phyloP scores from a whole-genome alignment of 192 early-diverging fungal genomes.

The Backusella macrospora region DNA sequence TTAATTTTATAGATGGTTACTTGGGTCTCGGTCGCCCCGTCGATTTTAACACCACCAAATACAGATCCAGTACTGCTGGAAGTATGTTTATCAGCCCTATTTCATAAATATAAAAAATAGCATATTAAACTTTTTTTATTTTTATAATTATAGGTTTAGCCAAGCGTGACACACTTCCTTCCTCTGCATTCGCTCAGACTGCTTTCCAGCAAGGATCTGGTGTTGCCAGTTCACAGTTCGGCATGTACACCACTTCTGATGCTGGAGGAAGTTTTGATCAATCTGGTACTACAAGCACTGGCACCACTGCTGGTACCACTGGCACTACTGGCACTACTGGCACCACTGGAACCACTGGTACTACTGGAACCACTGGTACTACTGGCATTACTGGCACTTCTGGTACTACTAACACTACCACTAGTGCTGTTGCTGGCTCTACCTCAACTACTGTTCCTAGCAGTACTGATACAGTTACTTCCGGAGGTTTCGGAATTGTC shows the following conservation, averaged over 20 bases:
- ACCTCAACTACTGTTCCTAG: background rate
- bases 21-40: conserved; percentile 40
- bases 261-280: conserved; percentile 13
- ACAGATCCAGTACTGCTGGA: conserved; percentile 12
- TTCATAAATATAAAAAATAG: background rate
- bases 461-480: conserved; percentile 6
- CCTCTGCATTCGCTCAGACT: conserved; percentile 27
- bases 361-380: background rate
- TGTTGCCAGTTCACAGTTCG: conserved; percentile 35
- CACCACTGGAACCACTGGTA: background rate
- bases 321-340: background rate
- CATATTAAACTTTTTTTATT: background rate
- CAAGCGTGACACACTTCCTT: conserved; percentile 24
- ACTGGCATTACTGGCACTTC: background rate
- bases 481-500: conserved; percentile 16
- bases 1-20: conserved; percentile 32
- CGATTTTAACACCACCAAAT: conserved; percentile 32
- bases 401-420: background rate
- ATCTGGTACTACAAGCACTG: conserved; percentile 1
- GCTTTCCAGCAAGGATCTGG: conserved; percentile 34
- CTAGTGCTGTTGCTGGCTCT: background rate
- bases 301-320: background rate
- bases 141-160: conserved; percentile 16
- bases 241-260: conserved; percentile 32
- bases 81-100: background rate